Percentiles rank a stretch among this genome's conserved stretches.
These are phyloP conservation scores for Draba incana DNA, from an alignment of 345 rosid genomes.

Conservation along the genomic window DNA sequence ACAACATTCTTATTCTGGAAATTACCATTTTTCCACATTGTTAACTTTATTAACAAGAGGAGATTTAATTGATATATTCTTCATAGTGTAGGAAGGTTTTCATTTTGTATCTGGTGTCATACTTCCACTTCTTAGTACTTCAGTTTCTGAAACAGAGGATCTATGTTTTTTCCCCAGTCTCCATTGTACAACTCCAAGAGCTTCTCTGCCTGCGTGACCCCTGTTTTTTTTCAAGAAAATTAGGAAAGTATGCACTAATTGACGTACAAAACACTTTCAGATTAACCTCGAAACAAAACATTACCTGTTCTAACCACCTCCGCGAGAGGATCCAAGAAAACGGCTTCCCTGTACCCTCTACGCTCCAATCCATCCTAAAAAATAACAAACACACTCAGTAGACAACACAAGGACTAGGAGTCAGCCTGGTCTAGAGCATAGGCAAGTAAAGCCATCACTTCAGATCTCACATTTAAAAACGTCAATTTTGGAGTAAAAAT, in stretches of 20 bases:
- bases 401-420: not conserved
- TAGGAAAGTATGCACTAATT: not conserved
- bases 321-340: conserved; percentile 66
- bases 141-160: conserved; percentile 66
- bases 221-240: conserved; percentile 40
- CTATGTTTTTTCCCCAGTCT: conserved; percentile 67
- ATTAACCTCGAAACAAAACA: not conserved
- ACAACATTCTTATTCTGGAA: too few species aligned
- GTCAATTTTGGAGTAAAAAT: too few species aligned
- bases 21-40: too few species aligned
- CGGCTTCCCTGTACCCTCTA: conserved; percentile 79
- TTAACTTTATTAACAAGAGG: too few species aligned
- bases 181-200: conserved; percentile 70
- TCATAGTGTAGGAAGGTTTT: not conserved
- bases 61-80: not conserved
- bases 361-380: conserved; percentile 85
- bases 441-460: too few species aligned
- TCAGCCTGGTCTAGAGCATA: too few species aligned
- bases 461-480: too few species aligned
- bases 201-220: conserved; percentile 76
- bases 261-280: not conserved
- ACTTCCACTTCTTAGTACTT: conserved; percentile 42
- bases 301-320: conserved; percentile 87
- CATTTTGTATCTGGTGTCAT: not conserved
- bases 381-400: not conserved